phyloP scores from a whole-genome alignment of 2,329 filamentous ascomycete genomes.

The Colletotrichum paranaense region DNA sequence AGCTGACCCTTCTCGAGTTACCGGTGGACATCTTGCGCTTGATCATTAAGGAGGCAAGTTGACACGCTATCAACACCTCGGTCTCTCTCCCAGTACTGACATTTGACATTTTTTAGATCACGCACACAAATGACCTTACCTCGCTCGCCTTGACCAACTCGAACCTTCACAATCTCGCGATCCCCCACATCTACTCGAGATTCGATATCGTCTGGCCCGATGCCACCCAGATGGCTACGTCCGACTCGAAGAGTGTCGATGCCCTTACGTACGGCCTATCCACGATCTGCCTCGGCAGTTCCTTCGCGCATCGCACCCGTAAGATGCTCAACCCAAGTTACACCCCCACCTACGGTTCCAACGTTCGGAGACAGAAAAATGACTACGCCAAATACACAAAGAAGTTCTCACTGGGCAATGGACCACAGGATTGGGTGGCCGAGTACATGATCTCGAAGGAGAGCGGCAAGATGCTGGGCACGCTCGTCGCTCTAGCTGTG shows the following conservation, averaged over 20 bases:
- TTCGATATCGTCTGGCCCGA: constrained; percentile 94
- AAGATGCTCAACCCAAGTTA: constrained; percentile 44
- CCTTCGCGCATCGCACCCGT: constrained; percentile 53
- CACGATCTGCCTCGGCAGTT: constrained; percentile 78
- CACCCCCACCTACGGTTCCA: constrained; percentile 31
- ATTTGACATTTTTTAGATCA: constrained; percentile 64
- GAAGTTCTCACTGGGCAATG: constrained; percentile 88
- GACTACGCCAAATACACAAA: constrained; percentile 83
- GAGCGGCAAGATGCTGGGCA: constrained; percentile 89
- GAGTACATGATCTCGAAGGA: constrained; percentile 88
- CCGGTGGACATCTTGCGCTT: constrained; percentile 82
- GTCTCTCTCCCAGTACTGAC: constrained; percentile 20
- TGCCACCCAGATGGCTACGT: constrained; percentile 65
- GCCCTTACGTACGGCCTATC: constrained; percentile 85
- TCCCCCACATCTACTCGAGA: constrained; percentile 84
- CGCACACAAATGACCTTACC: constrained; percentile 84
- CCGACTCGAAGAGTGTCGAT: constrained; percentile 80
- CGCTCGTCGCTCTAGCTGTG: constrained; percentile 81
- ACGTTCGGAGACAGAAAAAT: constrained; percentile 53
- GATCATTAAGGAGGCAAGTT: constrained; percentile 79
- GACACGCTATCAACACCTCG: constrained; percentile 10
- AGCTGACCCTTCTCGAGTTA: constrained; percentile 75
- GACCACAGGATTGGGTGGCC: constrained; percentile 80
- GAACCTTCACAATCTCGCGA: constrained; percentile 78
- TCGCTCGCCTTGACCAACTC: constrained; percentile 83